phyloP scores from a whole-genome alignment of 2,329 filamentous ascomycete species.

The Penicillium sp. region DNA sequence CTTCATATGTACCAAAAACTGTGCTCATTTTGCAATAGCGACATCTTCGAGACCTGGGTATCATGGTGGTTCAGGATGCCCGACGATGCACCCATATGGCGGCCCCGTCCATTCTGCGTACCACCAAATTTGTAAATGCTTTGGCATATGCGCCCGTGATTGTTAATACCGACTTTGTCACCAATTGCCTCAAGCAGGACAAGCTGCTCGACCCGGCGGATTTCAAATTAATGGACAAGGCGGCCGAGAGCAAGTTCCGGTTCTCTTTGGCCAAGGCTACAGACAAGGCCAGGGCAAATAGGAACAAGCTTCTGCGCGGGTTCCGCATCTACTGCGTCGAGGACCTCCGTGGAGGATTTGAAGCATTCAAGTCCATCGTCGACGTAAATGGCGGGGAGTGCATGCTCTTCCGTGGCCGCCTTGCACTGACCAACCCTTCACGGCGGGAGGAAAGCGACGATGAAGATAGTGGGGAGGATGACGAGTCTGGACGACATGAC shows the following conservation, averaged over 20 bases:
- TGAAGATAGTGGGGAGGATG: slow-evolving; percentile 53
- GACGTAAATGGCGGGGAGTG: slow-evolving; percentile 86
- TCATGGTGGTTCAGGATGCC: slow-evolving; percentile 74
- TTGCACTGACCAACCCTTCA: slow-evolving; percentile 66
- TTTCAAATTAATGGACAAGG: slow-evolving; percentile 68
- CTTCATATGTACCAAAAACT: background rate
- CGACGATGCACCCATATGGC: slow-evolving; percentile 80
- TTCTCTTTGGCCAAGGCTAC: slow-evolving; percentile 69
- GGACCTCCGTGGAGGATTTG: slow-evolving; percentile 74
- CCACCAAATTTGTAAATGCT: slow-evolving; percentile 88
- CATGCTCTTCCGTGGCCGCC: slow-evolving; percentile 71
- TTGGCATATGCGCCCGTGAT: slow-evolving; percentile 78
- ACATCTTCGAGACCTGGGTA: slow-evolving; percentile 78
- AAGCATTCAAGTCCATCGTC: slow-evolving; percentile 82
- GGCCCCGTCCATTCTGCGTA: slow-evolving; percentile 82
- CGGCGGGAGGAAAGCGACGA: slow-evolving; percentile 48
- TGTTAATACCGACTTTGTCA: slow-evolving; percentile 75
- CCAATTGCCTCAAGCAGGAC: slow-evolving; percentile 69
- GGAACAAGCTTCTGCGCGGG: slow-evolving; percentile 70
- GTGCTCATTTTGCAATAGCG: slow-evolving; percentile 52
- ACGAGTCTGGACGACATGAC: slow-evolving; percentile 63
- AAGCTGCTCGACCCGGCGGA: slow-evolving; percentile 63
- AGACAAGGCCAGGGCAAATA: slow-evolving; percentile 70
- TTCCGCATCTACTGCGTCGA: slow-evolving; percentile 83
- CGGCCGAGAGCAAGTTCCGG: slow-evolving; percentile 69